Evolutionary conservation across 2,329 filamentous ascomycete species (phyloP).

Genomic region (Fonsecaea nubica): DNA sequence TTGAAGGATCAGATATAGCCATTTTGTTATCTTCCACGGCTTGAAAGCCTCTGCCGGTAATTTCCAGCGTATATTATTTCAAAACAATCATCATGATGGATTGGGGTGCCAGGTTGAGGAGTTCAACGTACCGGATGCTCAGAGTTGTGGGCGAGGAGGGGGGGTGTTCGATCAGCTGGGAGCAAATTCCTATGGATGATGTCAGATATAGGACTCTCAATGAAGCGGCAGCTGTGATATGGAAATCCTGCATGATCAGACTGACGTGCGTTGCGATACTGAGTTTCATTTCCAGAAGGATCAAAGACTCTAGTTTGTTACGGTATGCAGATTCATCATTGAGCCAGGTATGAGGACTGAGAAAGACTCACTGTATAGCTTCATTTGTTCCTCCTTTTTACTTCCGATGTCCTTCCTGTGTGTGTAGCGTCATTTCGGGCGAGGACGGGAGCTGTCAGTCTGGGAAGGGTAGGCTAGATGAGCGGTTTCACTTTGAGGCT

Average conservation of each 20-base stretch:
- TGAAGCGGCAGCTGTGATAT: background rate
- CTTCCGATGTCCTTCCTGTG: background rate
- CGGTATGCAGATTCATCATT: constrained; percentile 41
- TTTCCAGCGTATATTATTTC: constrained; percentile 79
- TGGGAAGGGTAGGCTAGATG: background rate
- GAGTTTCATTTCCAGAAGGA: constrained; percentile 80
- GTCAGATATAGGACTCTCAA: constrained; percentile 19
- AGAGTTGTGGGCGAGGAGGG: background rate
- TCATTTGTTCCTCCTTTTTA: background rate
- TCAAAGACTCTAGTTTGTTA: constrained; percentile 96
- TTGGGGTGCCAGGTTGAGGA: constrained; percentile 36
- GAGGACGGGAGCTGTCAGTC: background rate
- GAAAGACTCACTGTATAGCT: constrained; percentile 8
- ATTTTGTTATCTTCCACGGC: constrained; percentile 78
- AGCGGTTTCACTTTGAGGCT: background rate
- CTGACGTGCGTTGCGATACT: constrained; percentile 81
- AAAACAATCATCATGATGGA: constrained; percentile 66
- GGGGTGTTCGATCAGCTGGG: background rate
- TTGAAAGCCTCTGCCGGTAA: constrained; percentile 84
- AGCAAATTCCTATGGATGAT: background rate
- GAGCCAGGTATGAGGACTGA: background rate
- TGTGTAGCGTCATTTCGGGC: background rate
- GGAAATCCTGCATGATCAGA: constrained; percentile 67
- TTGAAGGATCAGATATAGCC: constrained; percentile 77
- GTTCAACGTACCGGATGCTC: background rate